These are phyloP conservation scores for Deakozyma indianensis DNA, from an alignment of 805 yeast genomes.

Conservation along the genomic window DNA sequence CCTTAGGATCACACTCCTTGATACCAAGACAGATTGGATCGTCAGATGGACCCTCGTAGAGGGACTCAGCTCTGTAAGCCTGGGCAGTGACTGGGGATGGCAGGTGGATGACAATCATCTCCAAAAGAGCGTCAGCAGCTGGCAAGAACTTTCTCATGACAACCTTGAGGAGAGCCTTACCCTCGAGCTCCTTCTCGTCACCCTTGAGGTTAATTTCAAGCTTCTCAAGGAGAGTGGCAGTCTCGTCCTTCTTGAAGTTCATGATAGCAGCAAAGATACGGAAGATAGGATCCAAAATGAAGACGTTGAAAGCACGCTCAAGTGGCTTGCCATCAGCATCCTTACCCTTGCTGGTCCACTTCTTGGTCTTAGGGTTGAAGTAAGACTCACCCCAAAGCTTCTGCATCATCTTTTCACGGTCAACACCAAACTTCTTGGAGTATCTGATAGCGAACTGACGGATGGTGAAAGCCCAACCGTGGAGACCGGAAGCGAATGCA, in stretches of 20 bases:
- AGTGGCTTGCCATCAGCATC: constrained; percentile 91
- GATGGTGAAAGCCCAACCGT: constrained; percentile 99
- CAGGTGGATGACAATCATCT: constrained; percentile 95
- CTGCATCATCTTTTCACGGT: constrained; percentile 94
- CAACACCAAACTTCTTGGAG: constrained; percentile 99
- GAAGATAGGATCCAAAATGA: constrained; percentile 97
- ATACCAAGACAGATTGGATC: constrained; percentile 84
- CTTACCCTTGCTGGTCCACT: constrained; percentile 92
- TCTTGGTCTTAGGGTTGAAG: constrained; percentile 99
- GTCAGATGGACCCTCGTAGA: constrained; percentile 93
- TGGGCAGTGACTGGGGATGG: constrained; percentile 99
- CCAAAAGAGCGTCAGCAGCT: constrained; percentile 98
- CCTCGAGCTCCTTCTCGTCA: constrained; percentile 97
- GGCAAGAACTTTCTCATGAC: constrained; percentile 99
- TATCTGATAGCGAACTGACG: constrained; percentile 97
- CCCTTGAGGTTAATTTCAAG: constrained; percentile 86
- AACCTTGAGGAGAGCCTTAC: constrained; percentile 94
- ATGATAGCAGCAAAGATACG: constrained; percentile 91
- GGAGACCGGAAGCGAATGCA: constrained; percentile 99
- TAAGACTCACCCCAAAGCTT: constrained; percentile 99
- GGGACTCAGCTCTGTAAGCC: constrained; percentile 96
- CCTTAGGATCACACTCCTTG: constrained; percentile 96
- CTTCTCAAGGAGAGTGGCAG: constrained; percentile 80
- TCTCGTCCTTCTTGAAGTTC: constrained; percentile 98
- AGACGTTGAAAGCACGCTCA: constrained; percentile 99